A percentile compares a stretch with the other conserved stretches of the same genome.
These are phyloP conservation scores for Brettanomyces nanus DNA, from an alignment of 805 yeast genomes.

Conservation along the genomic window DNA sequence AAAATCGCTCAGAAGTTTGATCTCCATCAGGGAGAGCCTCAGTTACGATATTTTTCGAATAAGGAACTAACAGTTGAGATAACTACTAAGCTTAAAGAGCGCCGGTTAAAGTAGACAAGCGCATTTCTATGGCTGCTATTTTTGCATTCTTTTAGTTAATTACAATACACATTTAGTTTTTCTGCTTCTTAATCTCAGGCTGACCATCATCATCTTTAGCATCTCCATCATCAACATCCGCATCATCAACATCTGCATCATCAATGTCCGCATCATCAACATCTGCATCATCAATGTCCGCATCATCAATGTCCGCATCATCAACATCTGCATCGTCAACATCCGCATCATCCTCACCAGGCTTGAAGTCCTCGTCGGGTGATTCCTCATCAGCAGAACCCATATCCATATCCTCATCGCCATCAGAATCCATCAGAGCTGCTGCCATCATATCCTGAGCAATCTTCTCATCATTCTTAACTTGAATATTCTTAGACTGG, in stretches of 20 bases:
- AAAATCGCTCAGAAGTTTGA: not conserved
- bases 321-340: slow-evolving; percentile 49
- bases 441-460: slow-evolving; percentile 75
- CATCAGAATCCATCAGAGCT: slow-evolving; percentile 57
- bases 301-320: slow-evolving; percentile 78
- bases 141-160: no score
- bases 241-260: slow-evolving; percentile 42
- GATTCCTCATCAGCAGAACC: slow-evolving; percentile 82
- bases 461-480: slow-evolving; percentile 83
- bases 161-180: slow-evolving; percentile 5
- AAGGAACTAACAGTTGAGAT: no score
- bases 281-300: slow-evolving; percentile 20
- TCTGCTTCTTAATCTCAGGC: slow-evolving; percentile 12
- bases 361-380: slow-evolving; percentile 82
- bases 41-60: not conserved
- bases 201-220: slow-evolving; percentile 51
- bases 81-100: no score
- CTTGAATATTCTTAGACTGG: slow-evolving; percentile 65
- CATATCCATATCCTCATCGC: slow-evolving; percentile 48
- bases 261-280: slow-evolving; percentile 39
- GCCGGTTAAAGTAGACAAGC: no score
- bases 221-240: slow-evolving; percentile 44
- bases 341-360: slow-evolving; percentile 28
- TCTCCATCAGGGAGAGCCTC: not conserved
- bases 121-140: no score